Evolutionary conservation across 2,329 filamentous ascomycete species (phyloP).

Genomic region (Sphaerostilbella broomeana): DNA sequence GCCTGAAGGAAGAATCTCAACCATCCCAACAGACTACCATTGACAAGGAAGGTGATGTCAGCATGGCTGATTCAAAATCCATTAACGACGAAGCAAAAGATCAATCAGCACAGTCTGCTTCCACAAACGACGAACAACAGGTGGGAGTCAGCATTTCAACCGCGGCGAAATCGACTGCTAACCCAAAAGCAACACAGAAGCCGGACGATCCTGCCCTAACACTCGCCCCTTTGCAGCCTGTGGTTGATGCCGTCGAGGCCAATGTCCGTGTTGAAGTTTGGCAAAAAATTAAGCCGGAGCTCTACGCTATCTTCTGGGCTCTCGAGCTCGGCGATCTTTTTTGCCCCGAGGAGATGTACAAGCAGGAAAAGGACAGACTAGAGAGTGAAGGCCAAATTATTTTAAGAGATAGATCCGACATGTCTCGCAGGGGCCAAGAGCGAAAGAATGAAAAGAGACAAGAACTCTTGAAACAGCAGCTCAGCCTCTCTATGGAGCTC

Average conservation of each 20-base stretch:
- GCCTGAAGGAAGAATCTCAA: conserved; percentile 23
- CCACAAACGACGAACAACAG: conserved; percentile 27
- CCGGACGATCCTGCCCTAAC: conserved; percentile 28
- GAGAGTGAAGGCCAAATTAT: conserved; percentile 61
- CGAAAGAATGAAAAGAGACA: conserved; percentile 58
- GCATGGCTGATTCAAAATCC: conserved; percentile 38
- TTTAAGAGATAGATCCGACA: conserved; percentile 65
- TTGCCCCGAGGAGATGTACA: conserved; percentile 70
- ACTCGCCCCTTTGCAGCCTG: conserved; percentile 50
- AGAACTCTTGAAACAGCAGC: conserved; percentile 59
- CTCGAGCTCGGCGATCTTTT: conserved; percentile 75
- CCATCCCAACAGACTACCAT: conserved; percentile 20
- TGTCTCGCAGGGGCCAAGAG: conserved; percentile 61
- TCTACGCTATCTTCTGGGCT: conserved; percentile 91
- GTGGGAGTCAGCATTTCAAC: conserved; percentile 19
- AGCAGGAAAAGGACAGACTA: conserved; percentile 63
- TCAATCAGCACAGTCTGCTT: conserved; percentile 21
- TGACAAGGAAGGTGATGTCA: conserved; percentile 53
- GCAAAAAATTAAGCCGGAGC: conserved; percentile 66
- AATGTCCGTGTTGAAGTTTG: conserved; percentile 58
- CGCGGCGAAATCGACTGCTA: conserved; percentile 18
- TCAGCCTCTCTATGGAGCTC: conserved; percentile 66
- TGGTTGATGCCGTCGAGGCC: conserved; percentile 62
- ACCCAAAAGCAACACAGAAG: conserved; percentile 25
- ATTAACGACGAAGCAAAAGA: conserved; percentile 22